Conservation (phyloP, 192 early-diverging fungal genomes). For the Thamnidium elegans region DNA sequence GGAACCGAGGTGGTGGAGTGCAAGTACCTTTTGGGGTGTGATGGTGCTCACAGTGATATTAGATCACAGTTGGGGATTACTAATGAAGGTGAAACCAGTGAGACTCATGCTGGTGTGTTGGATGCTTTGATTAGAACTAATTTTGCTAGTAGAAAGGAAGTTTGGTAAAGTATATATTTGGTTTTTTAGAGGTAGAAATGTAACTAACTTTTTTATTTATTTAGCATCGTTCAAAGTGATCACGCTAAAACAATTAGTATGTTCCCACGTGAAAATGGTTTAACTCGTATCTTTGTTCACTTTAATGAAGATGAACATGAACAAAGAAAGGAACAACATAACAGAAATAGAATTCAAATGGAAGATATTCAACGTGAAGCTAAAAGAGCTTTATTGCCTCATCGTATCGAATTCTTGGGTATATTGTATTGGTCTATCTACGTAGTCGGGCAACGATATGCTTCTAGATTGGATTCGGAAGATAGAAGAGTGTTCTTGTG, state of each 20-base stretch:
- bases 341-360: constrained; percentile 31
- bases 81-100: constrained; percentile 24
- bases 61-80: constrained; percentile 22
- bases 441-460: constrained; percentile 27
- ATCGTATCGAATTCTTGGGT: constrained; percentile 29
- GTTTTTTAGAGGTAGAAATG: background rate
- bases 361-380: constrained; percentile 34
- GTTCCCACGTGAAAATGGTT: constrained; percentile 30
- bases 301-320: constrained; percentile 27
- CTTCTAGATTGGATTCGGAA: constrained; percentile 10
- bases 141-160: constrained; percentile 24
- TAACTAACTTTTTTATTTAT: background rate
- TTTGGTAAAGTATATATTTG: constrained; percentile 19
- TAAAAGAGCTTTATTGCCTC: constrained; percentile 25
- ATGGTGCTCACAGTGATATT: constrained; percentile 38
- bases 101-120: constrained; percentile 25
- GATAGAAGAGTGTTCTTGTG: constrained; percentile 19
- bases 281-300: constrained; percentile 33
- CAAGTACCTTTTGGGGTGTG: constrained; percentile 38
- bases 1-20: constrained; percentile 13
- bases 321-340: constrained; percentile 24
- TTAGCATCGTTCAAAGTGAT: constrained; percentile 26
- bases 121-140: constrained; percentile 34
- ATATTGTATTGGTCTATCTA: constrained; percentile 30
- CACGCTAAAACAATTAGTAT: constrained; percentile 21